These are phyloP conservation scores for Moesziomyces antarcticus DNA, from an alignment of 1,284 basidiomycete species.

Conservation along the genomic window DNA sequence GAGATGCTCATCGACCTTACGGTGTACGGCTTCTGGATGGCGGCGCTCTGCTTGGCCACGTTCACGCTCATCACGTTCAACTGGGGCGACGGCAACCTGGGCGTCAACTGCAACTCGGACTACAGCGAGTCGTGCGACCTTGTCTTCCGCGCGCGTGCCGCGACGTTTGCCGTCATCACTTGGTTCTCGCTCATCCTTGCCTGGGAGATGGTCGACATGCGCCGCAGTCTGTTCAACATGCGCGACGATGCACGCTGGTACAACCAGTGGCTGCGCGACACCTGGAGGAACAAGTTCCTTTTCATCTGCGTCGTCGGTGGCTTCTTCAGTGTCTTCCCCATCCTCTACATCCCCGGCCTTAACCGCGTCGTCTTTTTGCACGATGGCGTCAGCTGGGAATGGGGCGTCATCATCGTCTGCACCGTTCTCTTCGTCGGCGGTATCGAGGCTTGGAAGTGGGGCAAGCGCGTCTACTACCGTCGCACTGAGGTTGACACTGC, in stretches of 20 bases:
- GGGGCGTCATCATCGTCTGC: conserved; percentile 65
- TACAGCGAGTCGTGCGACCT: conserved; percentile 55
- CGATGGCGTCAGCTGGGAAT: conserved; percentile 62
- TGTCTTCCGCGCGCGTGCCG: conserved; percentile 68
- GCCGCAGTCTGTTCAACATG: conserved; percentile 67
- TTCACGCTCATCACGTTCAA: conserved; percentile 57
- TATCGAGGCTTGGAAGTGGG: conserved; percentile 62
- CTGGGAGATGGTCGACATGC: conserved; percentile 66
- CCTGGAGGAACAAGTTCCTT: conserved; percentile 63
- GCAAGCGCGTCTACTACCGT: conserved; percentile 57
- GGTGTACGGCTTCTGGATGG: conserved; percentile 77
- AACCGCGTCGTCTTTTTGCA: conserved; percentile 68
- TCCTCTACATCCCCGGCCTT: conserved; percentile 71
- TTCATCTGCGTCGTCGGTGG: conserved; percentile 68
- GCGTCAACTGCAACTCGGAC: conserved; percentile 64
- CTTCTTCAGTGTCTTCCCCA: conserved; percentile 72
- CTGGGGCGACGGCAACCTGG: conserved; percentile 60
- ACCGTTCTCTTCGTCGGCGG: conserved; percentile 60
- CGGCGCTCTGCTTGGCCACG: conserved; percentile 71
- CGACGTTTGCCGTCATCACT: conserved; percentile 65
- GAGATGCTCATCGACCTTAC: conserved; percentile 71
- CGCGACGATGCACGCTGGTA: conserved; percentile 47
- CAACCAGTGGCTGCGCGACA: conserved; percentile 58
- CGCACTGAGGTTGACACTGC: conserved; percentile 16
- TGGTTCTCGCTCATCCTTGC: conserved; percentile 68